Conservation (phyloP, 768 basidiomycete genomes). For the Mycena albidolilacea region DNA sequence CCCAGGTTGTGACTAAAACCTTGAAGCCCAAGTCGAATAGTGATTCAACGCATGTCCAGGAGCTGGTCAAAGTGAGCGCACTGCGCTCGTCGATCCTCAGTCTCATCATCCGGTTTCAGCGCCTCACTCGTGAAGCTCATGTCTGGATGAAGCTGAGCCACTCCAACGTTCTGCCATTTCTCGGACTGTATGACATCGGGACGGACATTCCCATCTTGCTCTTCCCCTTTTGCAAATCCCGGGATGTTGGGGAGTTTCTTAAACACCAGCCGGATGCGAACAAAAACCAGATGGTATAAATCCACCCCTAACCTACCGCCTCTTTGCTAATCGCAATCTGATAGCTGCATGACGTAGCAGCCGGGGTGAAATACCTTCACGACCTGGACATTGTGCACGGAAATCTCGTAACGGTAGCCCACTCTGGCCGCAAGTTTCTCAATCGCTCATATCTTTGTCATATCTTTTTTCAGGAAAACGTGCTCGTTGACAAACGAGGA, state of each 20-base stretch:
- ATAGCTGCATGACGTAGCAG: not conserved
- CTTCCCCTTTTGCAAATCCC: not conserved
- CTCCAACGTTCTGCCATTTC: not conserved
- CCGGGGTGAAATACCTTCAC: not conserved
- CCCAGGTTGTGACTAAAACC: not conserved
- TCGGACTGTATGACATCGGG: not conserved
- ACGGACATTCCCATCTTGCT: not conserved
- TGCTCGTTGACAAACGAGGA: not conserved
- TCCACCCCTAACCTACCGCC: not conserved
- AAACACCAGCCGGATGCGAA: not conserved
- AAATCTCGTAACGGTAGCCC: not conserved
- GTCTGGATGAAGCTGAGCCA: not conserved
- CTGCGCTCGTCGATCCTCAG: not conserved
- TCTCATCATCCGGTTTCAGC: not conserved
- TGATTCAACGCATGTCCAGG: not conserved
- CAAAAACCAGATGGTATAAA: not conserved
- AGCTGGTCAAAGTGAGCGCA: not conserved
- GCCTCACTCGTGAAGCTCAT: not conserved
- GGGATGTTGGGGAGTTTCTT: not conserved
- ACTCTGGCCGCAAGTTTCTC: not conserved
- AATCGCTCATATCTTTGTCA: not conserved
- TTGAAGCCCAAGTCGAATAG: not conserved
- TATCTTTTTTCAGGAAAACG: not conserved
- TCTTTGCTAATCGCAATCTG: not conserved
- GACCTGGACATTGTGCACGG: slow-evolving; percentile 4